Evolutionary conservation across 306 rosid genomes (phyloP), one percentile per base, ranked within the genome.

Genomic region (Castanea sativa): DNA sequence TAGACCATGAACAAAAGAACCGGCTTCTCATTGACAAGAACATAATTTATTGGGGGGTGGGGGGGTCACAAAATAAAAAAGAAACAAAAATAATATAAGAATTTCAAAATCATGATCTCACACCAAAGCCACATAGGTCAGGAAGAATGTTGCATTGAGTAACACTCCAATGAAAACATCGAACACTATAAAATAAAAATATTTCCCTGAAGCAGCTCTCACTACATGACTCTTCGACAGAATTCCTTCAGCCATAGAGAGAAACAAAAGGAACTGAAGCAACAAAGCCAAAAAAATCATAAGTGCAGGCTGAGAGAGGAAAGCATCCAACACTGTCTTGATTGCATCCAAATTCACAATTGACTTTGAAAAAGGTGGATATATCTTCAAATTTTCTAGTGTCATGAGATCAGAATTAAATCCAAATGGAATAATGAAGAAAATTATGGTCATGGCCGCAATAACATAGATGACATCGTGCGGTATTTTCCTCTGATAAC

Each of bases 141-240:
- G 73, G 83, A 96, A 93, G 86, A 88, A 96, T 29, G 93, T 87
- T 70, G 99, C 97, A 84, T 72, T 91, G 86, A 83, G 81, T 0
- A 96, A 98, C 61, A 96, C 88, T 74, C 97, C 98, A 74, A 96
- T 76, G 82, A 96, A 96, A 67, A 93, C 96, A 76, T 96, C 91
- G 73, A 96, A 83, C 84, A 91, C 90, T 0, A 1, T 23, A 85
- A 96, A 96, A 81, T 96, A 96, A 76, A 83, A 93, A 71, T 91
- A 96, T 76, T 91, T 96, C 76, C 98, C 99, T 29, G 98, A 89
- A 76, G 99, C 89, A 82, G 98, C 98, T 77, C 97, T 88, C 52
- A 87, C 6, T 21, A 87, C 96, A 60, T 96, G 99, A 84, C 99
- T 91, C 83, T 76, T 71, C 1, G 93, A 86, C 55, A 97, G 90